Base-by-base conservation (phyloP, 2,329 filamentous ascomycete genomes). In the Aulographum hederae region DNA sequence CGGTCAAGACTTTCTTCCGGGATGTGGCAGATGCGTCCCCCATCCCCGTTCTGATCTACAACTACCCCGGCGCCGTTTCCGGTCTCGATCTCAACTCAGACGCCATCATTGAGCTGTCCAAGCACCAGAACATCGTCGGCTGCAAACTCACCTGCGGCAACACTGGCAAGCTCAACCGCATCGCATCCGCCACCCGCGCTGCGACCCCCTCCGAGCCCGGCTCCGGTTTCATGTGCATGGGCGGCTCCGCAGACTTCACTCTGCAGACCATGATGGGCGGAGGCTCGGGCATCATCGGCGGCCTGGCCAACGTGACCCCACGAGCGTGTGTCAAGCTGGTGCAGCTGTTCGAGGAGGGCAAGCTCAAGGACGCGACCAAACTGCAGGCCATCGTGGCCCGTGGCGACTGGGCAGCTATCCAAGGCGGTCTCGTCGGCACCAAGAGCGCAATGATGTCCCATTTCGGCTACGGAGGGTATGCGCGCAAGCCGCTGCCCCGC, bases 171-270 rank as follows among this genome's bases (percentile, higher is more conserved):
- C 56, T 78, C 58, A 47, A 66, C 67, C 38, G 71, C 52, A 27
- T 71, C 17, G 66, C 66, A 8, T 65, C 69, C 14, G 64, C 63
- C 17, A 67, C 65, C 1, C 45, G 44, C 28, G 50, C 54, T 10
- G 48, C 43, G 1, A 54, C 51, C 2, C 41, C 48, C 6, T 48
- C 43, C 5, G 47, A 51, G 21, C 43, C 49, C 13, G 53, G 52
- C n/a, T 54, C 50, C 50, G 65, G 56, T 11, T 82, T 82, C 58
- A 62, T 78, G 46, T 75, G 74, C 36, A 68, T 77, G 43, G 77
- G 74, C 26, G 78, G 78, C 34, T 76, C 70, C 30, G 74, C 74
- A 32, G 77, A 84, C 54, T 81, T 81, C 51, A 74, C 71, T 10
- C 53, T 82, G 10, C 77, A 80, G 49, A 73, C 72, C 1, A 52